These are phyloP conservation scores for Picochlorum sp. DNA, from an alignment of 139 green algal species.

Conservation along the genomic window DNA sequence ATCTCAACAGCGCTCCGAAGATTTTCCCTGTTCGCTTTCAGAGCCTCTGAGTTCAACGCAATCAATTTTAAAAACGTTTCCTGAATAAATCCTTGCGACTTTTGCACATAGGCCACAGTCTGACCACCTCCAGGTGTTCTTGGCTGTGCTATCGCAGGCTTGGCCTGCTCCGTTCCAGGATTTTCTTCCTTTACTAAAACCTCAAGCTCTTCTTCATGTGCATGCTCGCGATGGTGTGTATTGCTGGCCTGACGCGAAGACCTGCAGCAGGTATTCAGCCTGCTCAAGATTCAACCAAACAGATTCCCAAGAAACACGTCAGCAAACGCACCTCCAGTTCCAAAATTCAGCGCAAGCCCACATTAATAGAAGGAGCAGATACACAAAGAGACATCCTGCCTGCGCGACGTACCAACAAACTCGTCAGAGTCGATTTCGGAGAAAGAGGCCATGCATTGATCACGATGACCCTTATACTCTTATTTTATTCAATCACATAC, in stretches of 20 bases:
- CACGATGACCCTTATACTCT: too few species aligned
- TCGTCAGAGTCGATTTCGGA: too few species aligned
- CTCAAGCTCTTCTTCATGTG: not conserved
- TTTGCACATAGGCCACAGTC: not conserved
- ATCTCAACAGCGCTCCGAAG: conserved; percentile 53
- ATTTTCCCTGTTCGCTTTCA: conserved; percentile 6
- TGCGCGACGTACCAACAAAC: not conserved
- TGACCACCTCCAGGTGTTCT: not conserved
- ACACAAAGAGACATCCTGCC: conserved; percentile 10
- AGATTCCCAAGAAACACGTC: not conserved
- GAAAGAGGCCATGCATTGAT: too few species aligned
- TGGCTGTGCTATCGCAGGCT: not conserved
- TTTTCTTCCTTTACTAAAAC: not conserved
- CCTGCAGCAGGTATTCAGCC: not conserved
- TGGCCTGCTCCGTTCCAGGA: not conserved
- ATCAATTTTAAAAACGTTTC: conserved; percentile 17
- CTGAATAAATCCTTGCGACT: conserved; percentile 3
- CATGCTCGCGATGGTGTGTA: not conserved
- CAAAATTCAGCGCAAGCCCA: conserved; percentile 7
- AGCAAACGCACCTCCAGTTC: not conserved
- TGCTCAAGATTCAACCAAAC: not conserved
- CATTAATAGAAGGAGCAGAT: conserved; percentile 3
- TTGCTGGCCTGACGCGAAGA: not conserved
- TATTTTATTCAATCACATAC: conserved; percentile 3
- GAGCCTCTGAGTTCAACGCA: conserved; percentile 23